phyloP scores from a whole-genome alignment of 2,329 filamentous ascomycete species.

The Allantophomopsis lycopodina region DNA sequence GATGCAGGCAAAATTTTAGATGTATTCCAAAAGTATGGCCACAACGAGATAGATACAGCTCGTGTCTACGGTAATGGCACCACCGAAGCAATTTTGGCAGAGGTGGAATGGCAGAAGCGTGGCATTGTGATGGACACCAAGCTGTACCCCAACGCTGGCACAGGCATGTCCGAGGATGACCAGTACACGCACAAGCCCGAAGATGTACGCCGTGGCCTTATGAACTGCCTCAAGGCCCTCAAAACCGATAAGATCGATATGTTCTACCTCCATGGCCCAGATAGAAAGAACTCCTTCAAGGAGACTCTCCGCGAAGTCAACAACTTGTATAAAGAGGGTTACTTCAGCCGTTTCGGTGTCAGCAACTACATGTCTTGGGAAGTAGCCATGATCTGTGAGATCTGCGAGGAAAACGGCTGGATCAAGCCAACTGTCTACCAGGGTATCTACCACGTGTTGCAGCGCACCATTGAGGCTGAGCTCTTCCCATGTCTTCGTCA shows the following conservation, averaged over 20 bases:
- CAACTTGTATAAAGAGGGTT: slow-evolving; percentile 27
- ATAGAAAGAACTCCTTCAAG: slow-evolving; percentile 28
- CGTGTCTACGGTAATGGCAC: slow-evolving; percentile 46
- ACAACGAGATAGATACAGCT: slow-evolving; percentile 56
- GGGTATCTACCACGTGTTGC: slow-evolving; percentile 11
- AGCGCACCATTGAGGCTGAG: slow-evolving; percentile 43
- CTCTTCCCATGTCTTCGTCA: slow-evolving; percentile 39
- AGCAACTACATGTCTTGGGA: slow-evolving; percentile 31
- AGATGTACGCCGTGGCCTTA: slow-evolving; percentile 19
- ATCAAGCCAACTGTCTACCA: slow-evolving; percentile 16
- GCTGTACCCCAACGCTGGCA: slow-evolving; percentile 19
- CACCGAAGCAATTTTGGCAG: slow-evolving; percentile 40
- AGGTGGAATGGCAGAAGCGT: slow-evolving; percentile 22
- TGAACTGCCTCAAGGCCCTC: slow-evolving; percentile 23
- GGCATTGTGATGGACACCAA: slow-evolving; percentile 28
- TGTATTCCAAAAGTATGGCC: slow-evolving; percentile 47
- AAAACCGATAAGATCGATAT: slow-evolving; percentile 26
- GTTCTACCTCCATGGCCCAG: slow-evolving; percentile 35
- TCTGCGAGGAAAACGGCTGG: slow-evolving; percentile 14
- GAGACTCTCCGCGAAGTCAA: slow-evolving; percentile 32
- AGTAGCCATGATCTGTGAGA: slow-evolving; percentile 20
- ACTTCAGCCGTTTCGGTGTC: slow-evolving; percentile 28
- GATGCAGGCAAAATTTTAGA: slow-evolving; percentile 47
- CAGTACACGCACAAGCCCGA: slow-evolving; percentile 16
- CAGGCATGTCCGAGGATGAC: slow-evolving; percentile 8